A percentile compares a stretch with the other conserved stretches of the same genome.
Evolutionary conservation across 2,329 filamentous ascomycete genomes (phyloP).

Genomic region (Hypoxylon sp.): DNA sequence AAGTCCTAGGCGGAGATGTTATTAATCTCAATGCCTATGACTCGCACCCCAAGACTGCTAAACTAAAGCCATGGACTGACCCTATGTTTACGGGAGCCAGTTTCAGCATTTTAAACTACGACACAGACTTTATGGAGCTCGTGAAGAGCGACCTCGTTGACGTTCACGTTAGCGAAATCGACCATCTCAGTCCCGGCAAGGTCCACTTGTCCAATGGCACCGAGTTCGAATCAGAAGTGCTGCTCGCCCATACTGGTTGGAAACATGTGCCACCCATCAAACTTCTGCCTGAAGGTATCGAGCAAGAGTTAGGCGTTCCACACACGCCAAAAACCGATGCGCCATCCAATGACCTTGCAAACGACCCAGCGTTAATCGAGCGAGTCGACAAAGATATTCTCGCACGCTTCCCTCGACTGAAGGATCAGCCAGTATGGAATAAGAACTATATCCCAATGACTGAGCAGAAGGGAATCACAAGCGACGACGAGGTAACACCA

Average conservation of each 20-base stretch:
- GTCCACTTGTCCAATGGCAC: slow-evolving; percentile 63
- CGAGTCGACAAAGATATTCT: slow-evolving; percentile 67
- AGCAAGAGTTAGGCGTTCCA: slow-evolving; percentile 64
- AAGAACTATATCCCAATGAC: slow-evolving; percentile 62
- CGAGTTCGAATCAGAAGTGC: slow-evolving; percentile 62
- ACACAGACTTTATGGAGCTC: slow-evolving; percentile 68
- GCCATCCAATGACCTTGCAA: slow-evolving; percentile 54
- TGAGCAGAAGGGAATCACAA: slow-evolving; percentile 51
- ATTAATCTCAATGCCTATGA: slow-evolving; percentile 68
- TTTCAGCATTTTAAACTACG: slow-evolving; percentile 73
- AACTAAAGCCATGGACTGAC: slow-evolving; percentile 68
- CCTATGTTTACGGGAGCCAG: slow-evolving; percentile 69
- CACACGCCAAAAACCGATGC: slow-evolving; percentile 50
- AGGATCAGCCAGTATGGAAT: slow-evolving; percentile 63
- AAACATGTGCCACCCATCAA: slow-evolving; percentile 57
- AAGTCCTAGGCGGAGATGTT: slow-evolving; percentile 69
- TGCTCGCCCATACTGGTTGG: slow-evolving; percentile 73
- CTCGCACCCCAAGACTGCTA: slow-evolving; percentile 65
- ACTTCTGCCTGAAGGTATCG: slow-evolving; percentile 63
- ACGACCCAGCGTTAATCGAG: slow-evolving; percentile 57
- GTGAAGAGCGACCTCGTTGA: slow-evolving; percentile 68
- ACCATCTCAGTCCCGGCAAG: slow-evolving; percentile 59
- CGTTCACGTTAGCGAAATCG: slow-evolving; percentile 70
- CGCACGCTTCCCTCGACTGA: slow-evolving; percentile 64
- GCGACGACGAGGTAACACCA: slow-evolving; percentile 47